Evolutionary conservation across 2,329 filamentous ascomycete species (phyloP).

Genomic region (Blastomyces gilchristii): DNA sequence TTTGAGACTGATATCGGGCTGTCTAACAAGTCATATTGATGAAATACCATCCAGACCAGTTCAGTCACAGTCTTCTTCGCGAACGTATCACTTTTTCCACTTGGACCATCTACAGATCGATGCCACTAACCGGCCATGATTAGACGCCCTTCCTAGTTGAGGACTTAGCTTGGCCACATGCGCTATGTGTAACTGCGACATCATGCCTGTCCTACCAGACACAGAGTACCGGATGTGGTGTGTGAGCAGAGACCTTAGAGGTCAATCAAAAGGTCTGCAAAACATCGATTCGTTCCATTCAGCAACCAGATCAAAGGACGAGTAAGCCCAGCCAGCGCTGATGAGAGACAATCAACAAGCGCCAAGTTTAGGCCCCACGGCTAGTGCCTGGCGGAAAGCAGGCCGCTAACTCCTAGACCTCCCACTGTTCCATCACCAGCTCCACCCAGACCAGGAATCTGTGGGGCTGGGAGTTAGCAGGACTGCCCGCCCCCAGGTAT

Average conservation of each 20-base stretch:
- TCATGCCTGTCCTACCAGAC: not conserved
- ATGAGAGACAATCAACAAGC: not conserved
- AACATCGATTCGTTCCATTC: not conserved
- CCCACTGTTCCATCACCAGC: conserved; percentile 1
- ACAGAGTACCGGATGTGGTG: not conserved
- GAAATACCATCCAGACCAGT: not conserved
- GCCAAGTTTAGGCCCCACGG: not conserved
- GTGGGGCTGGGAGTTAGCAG: not conserved
- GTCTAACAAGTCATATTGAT: not conserved
- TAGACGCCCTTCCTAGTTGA: not conserved
- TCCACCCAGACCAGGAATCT: not conserved
- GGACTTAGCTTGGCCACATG: not conserved
- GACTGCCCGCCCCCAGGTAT: not conserved
- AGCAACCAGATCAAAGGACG: not conserved
- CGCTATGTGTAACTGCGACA: not conserved
- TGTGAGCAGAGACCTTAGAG: not conserved
- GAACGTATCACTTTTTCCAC: conserved; percentile 1
- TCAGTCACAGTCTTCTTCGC: not conserved
- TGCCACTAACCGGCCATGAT: not conserved
- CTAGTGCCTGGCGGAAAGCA: not conserved
- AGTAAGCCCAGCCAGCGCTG: not conserved
- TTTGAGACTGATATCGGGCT: not conserved
- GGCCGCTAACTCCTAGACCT: not conserved
- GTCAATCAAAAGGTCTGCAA: not conserved
- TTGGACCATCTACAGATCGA: not conserved